Evolutionary conservation across 441 rosid species (phyloP).

Genomic region (Populus hybrid): DNA sequence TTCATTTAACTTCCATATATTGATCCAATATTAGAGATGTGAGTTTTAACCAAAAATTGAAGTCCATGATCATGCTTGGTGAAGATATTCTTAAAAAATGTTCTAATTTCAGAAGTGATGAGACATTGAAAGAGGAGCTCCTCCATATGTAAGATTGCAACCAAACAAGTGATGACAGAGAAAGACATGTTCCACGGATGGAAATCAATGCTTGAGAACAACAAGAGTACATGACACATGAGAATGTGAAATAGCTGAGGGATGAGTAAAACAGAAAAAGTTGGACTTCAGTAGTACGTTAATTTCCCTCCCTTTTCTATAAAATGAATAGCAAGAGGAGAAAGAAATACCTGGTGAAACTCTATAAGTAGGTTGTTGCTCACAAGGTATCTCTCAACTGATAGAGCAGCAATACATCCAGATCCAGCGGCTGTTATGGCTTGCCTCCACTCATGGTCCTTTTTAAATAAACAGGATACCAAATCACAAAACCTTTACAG

Average conservation of each 20-base stretch:
- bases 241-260: background rate
- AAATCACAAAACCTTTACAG: slow-evolving; percentile 1
- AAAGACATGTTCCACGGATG: background rate
- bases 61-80: background rate
- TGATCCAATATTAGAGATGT: background rate
- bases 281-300: background rate
- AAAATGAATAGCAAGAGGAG: no score
- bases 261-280: background rate
- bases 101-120: no score
- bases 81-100: background rate
- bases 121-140: background rate
- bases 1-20: background rate
- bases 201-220: background rate
- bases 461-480: slow-evolving; percentile 27
- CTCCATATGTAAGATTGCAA: background rate
- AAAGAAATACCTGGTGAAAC: slow-evolving; percentile 76
- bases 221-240: background rate
- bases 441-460: slow-evolving; percentile 99
- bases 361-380: slow-evolving; percentile 81
- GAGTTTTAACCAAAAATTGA: background rate
- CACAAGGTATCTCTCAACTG: slow-evolving; percentile 94
- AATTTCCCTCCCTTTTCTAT: background rate
- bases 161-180: background rate
- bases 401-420: slow-evolving; percentile 94
- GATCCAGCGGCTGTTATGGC: slow-evolving; percentile 98